Evolutionary conservation across 78 protist genomes (phyloP), one percentile per base, ranked within the genome.

Genomic region (Dictyostelium firmibasis): DNA sequence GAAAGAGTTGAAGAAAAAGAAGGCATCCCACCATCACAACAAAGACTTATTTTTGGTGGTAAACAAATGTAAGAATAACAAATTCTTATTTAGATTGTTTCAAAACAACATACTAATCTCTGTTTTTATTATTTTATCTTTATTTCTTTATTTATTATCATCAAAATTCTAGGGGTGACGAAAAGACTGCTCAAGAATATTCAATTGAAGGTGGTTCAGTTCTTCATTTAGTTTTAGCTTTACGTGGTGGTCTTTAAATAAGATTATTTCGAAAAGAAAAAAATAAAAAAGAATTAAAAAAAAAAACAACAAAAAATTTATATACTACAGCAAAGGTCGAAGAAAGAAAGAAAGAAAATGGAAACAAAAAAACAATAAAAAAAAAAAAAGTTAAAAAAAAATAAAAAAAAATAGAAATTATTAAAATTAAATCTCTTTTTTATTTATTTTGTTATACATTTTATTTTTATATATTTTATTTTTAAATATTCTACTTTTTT

Each of bases 1-100:
- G 98, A 97, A 91, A 93, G 98, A 36, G 96, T 97, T 20, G 98
- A 96, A 64, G 98, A 98, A 94, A 97, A 97, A 91, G 98, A 98
- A 50, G 98, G 98, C 77, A 97, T 98, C 81, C 98, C 98, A 18
- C 98, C 98, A 3, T 81, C 95, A 20, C 98, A 98, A 83, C 98
- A 98, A 85, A 97, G 98, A 60, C 97, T 96, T 84, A 97, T 97
- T 85, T 97, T 94, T 77, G 88, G 94, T 41, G 98, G 98, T 47
- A 93, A 96, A 69, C 97, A 93, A 82, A 96, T 96, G 97, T 93
- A 64, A 4, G 88, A 75, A 43, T 9, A 14, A n/a, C 3, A 84
- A 11, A 6, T 7, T 41, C 0, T 1, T 6, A 2, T 75, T 38
- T 13, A 23, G 5, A 75, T 75, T 11, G 0, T 7, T 31, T n/a